These are phyloP conservation scores for Alternaria panax DNA, from an alignment of 2,329 filamentous ascomycete genomes.

Conservation along the genomic window DNA sequence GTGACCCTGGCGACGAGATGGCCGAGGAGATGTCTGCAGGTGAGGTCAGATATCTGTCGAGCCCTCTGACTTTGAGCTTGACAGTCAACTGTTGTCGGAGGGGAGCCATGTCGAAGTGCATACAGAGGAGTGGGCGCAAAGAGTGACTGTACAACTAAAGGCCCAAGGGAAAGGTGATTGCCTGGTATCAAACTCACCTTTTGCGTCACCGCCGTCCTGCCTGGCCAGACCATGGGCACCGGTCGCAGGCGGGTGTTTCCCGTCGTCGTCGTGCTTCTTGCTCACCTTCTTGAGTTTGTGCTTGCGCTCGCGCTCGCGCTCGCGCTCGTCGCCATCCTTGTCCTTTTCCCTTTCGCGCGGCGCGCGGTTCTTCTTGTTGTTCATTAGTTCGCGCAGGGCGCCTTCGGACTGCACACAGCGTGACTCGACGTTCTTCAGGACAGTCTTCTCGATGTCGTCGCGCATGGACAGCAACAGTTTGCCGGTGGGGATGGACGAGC, in stretches of 20 bases:
- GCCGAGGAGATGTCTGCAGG: conserved; percentile 48
- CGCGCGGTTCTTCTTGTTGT: conserved; percentile 67
- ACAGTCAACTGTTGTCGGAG: neutral
- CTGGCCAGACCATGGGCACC: conserved; percentile 69
- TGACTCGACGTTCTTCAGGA: conserved; percentile 53
- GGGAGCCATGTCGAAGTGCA: conserved; percentile 2
- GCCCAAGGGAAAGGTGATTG: neutral
- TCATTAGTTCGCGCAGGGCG: conserved; percentile 74
- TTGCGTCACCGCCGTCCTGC: conserved; percentile 69
- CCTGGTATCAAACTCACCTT: conserved; percentile 52
- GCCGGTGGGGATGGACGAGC: conserved; percentile 63
- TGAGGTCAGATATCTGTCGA: conserved; percentile 14
- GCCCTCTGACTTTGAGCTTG: conserved; percentile 1
- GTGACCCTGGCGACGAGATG: conserved; percentile 51
- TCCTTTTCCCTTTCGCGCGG: conserved; percentile 62
- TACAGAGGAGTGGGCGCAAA: neutral
- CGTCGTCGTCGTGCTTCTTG: conserved; percentile 77
- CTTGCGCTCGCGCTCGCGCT: conserved; percentile 58
- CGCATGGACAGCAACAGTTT: conserved; percentile 69
- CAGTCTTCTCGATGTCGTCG: conserved; percentile 68
- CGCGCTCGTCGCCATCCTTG: conserved; percentile 54
- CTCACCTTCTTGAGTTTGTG: conserved; percentile 66
- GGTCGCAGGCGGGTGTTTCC: conserved; percentile 66
- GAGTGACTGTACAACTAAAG: neutral
- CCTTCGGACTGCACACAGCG: conserved; percentile 73